phyloP scores from a whole-genome alignment of 176 grass and related monocot species.

The Musa itinerans region DNA sequence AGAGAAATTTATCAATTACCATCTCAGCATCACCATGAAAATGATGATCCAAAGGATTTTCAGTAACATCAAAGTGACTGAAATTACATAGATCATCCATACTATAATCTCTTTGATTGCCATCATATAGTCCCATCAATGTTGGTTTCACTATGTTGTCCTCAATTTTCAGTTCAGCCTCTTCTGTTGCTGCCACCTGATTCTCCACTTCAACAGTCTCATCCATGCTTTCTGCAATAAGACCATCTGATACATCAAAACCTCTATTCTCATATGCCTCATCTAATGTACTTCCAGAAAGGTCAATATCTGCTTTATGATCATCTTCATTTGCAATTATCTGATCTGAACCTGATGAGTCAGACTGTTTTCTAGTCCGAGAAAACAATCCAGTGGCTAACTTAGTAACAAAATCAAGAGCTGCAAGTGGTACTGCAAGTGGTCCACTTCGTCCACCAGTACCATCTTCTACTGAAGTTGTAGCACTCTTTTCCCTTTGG shows the following conservation, averaged over 20 bases:
- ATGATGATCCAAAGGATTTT: conserved; percentile 73
- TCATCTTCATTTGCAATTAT: conserved; percentile 45
- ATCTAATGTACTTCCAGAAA: conserved; percentile 40
- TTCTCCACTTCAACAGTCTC: conserved; percentile 19
- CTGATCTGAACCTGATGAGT: conserved; percentile 48
- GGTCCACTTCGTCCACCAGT: conserved; percentile 42
- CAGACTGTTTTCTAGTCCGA: conserved; percentile 61
- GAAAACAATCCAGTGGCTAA: conserved; percentile 66
- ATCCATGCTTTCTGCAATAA: neutral
- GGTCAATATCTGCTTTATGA: conserved; percentile 34
- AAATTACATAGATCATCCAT: conserved; percentile 36
- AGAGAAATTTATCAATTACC: conserved; percentile 24
- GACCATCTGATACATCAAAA: conserved; percentile 45
- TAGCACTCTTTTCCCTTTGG: conserved; percentile 37
- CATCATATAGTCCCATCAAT: conserved; percentile 30
- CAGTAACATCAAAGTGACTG: conserved; percentile 84
- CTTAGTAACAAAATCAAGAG: conserved; percentile 67
- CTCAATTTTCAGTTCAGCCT: conserved; percentile 23
- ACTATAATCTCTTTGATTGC: neutral
- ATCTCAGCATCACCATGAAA: conserved; percentile 48
- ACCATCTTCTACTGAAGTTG: conserved; percentile 37
- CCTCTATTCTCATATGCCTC: conserved; percentile 11
- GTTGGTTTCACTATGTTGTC: conserved; percentile 11
- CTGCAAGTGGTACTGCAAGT: conserved; percentile 51
- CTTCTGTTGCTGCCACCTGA: conserved; percentile 17